Evolutionary conservation across 805 yeast genomes (phyloP).

Genomic region (Ogataea populi-albae): DNA sequence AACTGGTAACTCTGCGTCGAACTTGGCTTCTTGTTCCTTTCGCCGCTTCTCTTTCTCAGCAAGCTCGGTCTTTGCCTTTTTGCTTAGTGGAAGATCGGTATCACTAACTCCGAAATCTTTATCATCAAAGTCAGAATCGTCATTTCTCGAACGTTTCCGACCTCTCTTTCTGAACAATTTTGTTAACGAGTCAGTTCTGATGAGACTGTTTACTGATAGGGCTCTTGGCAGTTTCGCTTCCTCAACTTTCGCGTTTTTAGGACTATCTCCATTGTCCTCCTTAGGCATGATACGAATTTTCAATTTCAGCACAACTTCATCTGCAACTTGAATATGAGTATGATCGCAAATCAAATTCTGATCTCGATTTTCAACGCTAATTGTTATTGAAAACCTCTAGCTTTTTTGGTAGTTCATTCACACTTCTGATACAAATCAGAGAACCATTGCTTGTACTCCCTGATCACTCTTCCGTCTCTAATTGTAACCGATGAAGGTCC

Average conservation of each 20-base stretch:
- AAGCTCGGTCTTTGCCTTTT: conserved; percentile 7
- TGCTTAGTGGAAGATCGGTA: not conserved
- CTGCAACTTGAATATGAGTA: too few species aligned
- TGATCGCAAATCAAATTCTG: too few species aligned
- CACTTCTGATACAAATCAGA: too few species aligned
- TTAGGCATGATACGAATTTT: too few species aligned
- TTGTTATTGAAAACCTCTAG: too few species aligned
- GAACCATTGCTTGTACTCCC: too few species aligned
- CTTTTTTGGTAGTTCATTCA: too few species aligned
- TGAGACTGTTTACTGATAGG: conserved; percentile 17
- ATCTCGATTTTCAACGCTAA: too few species aligned
- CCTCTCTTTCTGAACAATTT: conserved; percentile 21
- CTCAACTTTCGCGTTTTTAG: conserved; percentile 4
- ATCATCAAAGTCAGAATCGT: conserved; percentile 12
- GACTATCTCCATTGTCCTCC: not conserved
- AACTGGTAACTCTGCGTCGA: conserved; percentile 64
- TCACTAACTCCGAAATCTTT: conserved; percentile 1
- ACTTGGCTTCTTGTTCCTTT: conserved; percentile 49
- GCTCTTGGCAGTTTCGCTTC: conserved; percentile 13
- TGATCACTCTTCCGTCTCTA: too few species aligned
- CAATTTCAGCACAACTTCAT: too few species aligned
- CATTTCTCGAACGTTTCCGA: conserved; percentile 13
- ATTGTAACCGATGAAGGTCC: too few species aligned
- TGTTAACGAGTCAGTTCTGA: conserved; percentile 22
- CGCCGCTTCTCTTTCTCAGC: conserved; percentile 27